These are phyloP conservation scores for Mycena capillaripes DNA, from an alignment of 768 basidiomycete species.

Conservation along the genomic window DNA sequence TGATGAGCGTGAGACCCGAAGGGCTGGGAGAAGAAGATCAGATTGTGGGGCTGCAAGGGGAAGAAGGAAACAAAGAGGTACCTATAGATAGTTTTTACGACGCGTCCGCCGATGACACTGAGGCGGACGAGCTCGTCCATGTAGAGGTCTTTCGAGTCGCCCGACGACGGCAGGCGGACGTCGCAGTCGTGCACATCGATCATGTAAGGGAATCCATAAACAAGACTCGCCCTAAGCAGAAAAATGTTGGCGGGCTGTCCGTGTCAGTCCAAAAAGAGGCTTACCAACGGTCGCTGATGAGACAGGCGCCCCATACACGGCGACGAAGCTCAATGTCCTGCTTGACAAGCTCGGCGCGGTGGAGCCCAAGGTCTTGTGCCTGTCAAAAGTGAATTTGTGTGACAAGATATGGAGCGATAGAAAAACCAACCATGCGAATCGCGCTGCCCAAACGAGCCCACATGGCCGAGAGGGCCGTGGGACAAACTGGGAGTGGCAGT, in stretches of 20 bases:
- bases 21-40: constrained; percentile 63
- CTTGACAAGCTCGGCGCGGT: constrained; percentile 90
- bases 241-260: constrained; percentile 9
- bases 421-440: constrained; percentile 84
- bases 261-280: constrained; percentile 40
- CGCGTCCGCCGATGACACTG: constrained; percentile 91
- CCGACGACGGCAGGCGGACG: constrained; percentile 91
- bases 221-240: constrained; percentile 79
- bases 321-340: constrained; percentile 89
- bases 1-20: constrained; percentile 88
- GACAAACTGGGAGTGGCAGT: constrained; percentile 93
- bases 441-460: constrained; percentile 91
- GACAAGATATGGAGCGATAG: constrained; percentile 3
- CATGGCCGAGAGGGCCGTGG: constrained; percentile 86
- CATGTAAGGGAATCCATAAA: constrained; percentile 95
- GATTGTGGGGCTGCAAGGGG: constrained; percentile 19
- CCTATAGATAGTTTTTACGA: constrained; percentile 96
- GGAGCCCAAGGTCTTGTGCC: constrained; percentile 97
- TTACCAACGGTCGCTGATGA: constrained; percentile 95
- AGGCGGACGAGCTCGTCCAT: constrained; percentile 93
- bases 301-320: constrained; percentile 94
- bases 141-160: constrained; percentile 83
- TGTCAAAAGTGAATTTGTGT: constrained; percentile 45
- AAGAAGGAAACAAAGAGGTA: constrained; percentile 44
- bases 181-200: constrained; percentile 98